Evolutionary conservation across 495 filamentous ascomycete species (phyloP).

Genomic region (Penicillium lagena): DNA sequence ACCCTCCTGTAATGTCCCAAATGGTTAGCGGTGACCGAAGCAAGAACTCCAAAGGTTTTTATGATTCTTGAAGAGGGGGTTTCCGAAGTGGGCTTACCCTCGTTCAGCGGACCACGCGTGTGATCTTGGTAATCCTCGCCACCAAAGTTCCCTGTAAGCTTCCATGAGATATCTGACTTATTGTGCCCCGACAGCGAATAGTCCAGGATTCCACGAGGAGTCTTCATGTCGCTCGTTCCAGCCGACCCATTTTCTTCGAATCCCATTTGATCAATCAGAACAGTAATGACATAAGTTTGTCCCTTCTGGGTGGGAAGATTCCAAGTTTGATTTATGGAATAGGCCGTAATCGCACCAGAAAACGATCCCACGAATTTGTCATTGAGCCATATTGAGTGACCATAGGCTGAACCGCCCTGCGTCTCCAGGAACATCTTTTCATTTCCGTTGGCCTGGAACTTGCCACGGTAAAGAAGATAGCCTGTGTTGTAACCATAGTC

Average conservation of each 20-base stretch:
- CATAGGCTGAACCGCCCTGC: constrained; percentile 58
- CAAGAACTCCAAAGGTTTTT: no score
- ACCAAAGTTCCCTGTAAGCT: constrained; percentile 70
- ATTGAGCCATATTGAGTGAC: constrained; percentile 53
- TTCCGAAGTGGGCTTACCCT: constrained; percentile 34
- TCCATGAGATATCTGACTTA: constrained; percentile 55
- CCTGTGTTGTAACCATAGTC: constrained; percentile 76
- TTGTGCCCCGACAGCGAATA: constrained; percentile 45
- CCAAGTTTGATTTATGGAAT: constrained; percentile 45
- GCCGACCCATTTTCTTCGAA: constrained; percentile 56
- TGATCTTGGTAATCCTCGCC: constrained; percentile 65
- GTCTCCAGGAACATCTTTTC: constrained; percentile 51
- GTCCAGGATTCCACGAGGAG: constrained; percentile 61
- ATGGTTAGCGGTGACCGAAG: no score
- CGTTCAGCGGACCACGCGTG: constrained; percentile 67
- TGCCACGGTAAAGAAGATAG: constrained; percentile 61
- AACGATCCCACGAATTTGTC: constrained; percentile 49
- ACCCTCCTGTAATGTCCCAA: constrained; percentile 18
- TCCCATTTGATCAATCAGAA: constrained; percentile 70
- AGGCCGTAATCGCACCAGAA: constrained; percentile 41
- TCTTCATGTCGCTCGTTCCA: constrained; percentile 59
- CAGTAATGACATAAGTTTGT: constrained; percentile 56
- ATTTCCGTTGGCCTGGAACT: constrained; percentile 59
- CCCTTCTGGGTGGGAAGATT: constrained; percentile 51
- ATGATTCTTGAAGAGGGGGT: no score